Conservation (phyloP, 2,329 filamentous ascomycete genomes). For the Hypomyces rosellus region DNA sequence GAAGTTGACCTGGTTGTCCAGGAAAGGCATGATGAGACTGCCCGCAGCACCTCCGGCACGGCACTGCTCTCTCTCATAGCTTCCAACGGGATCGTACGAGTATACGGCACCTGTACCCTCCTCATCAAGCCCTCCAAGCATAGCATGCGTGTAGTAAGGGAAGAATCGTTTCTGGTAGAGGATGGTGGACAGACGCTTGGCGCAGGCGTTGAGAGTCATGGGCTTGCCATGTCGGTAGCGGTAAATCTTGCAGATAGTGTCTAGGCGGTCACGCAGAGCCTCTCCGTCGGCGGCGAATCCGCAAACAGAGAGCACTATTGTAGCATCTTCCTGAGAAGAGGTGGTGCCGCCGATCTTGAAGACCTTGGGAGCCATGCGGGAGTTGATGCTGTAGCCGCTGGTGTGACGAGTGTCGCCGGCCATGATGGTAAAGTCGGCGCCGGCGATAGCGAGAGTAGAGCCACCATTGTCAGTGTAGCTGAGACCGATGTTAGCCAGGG, state of each 20-base stretch:
- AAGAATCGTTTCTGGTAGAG: slow-evolving; percentile 98
- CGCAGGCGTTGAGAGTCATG: slow-evolving; percentile 90
- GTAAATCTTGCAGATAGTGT: slow-evolving; percentile 97
- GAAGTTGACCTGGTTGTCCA: slow-evolving; percentile 99
- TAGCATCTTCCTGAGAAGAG: slow-evolving; percentile 75
- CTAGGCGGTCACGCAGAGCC: slow-evolving; percentile 87
- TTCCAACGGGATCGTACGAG: slow-evolving; percentile 95
- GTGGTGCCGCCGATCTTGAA: slow-evolving; percentile 95
- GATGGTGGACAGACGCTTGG: slow-evolving; percentile 89
- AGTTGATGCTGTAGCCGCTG: slow-evolving; percentile 98
- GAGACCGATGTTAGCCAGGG: slow-evolving; percentile 6
- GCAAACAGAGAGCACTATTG: slow-evolving; percentile 85
- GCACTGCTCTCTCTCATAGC: slow-evolving; percentile 95
- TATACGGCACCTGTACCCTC: slow-evolving; percentile 91
- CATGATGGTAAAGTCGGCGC: slow-evolving; percentile 90
- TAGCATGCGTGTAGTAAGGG: slow-evolving; percentile 95
- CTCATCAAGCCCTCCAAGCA: slow-evolving; percentile 89
- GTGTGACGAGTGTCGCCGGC: slow-evolving; percentile 96
- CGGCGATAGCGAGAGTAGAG: slow-evolving; percentile 90
- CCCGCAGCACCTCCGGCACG: slow-evolving; percentile 87
- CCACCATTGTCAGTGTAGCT: slow-evolving; percentile 98
- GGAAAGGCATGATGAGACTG: slow-evolving; percentile 95
- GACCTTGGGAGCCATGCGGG: slow-evolving; percentile 88
- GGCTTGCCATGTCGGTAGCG: slow-evolving; percentile 95
- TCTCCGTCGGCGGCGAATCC: slow-evolving; percentile 94